Base-by-base conservation (phyloP, 192 early-diverging fungal genomes). In the Backusella tuberculispora region DNA sequence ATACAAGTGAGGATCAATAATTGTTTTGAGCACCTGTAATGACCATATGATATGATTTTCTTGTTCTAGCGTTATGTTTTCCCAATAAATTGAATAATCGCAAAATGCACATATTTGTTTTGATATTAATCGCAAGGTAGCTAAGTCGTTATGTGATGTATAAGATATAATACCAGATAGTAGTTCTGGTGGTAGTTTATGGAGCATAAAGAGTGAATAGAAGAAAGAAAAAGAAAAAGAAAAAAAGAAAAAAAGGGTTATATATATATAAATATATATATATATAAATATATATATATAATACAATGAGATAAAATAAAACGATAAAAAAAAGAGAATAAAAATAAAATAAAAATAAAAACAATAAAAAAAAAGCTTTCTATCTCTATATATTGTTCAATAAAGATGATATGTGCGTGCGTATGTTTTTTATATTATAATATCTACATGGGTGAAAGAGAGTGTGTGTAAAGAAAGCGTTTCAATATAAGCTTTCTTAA, bases 141-240 rank as follows among this genome's bases (percentile, higher is more conserved):
- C n/a, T 34, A 71, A 50, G 40, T 76, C 75, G 42, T 38, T 43
- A 13, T 26, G 46, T 0, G 75, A 71, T 41, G 71, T 10, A 41
- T 40, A 65, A 0, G 75, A 64, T 29, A 66, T 26, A 7, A 71
- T 65, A 53, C 66, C 21, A 8, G 63, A 66, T 12, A 63, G 5
- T 38, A 76, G 17, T 65, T 76, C 75, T 21, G 69, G 15, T 24
- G 69, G 68, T 21, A 76, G 6, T 34, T 48, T 47, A 21, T 48
- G 40, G 21, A 76, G 29, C 21, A 47, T 66, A 38, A n/a, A 21
- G 37, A 34, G 41, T 24, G 1, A 34, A 6, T 9, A 38, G 24
- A 50, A 64, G 1, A 34, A 37, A 60, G 44, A 6, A 45, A 7
- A 56, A 2, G 1, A 29, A 15, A 44, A 44, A 73, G 21, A 14